phyloP scores from a whole-genome alignment of 805 yeast species.

The Nakazawaea holstii region DNA sequence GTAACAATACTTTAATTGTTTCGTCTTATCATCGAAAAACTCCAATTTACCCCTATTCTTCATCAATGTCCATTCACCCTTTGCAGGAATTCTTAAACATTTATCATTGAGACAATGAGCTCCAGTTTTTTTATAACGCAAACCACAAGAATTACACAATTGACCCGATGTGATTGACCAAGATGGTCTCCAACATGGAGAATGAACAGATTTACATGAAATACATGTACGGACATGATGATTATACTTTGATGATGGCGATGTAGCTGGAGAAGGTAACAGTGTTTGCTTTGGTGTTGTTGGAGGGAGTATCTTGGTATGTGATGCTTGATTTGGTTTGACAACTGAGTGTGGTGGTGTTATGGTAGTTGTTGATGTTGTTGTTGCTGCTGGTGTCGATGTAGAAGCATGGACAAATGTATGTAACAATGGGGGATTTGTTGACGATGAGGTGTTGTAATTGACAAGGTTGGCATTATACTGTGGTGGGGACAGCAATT shows the following conservation, averaged over 20 bases:
- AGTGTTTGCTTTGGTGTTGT: slow-evolving; percentile 7
- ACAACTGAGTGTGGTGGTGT: slow-evolving; percentile 2
- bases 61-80: slow-evolving; percentile 92
- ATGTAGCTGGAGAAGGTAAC: slow-evolving; percentile 7
- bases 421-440: neutral
- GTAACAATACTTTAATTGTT: slow-evolving; percentile 21
- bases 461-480: neutral
- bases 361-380: slow-evolving; percentile 1
- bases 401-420: slow-evolving; percentile 1
- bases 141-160: slow-evolving; percentile 93
- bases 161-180: slow-evolving; percentile 94
- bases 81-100: slow-evolving; percentile 91
- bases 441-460: neutral
- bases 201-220: slow-evolving; percentile 84
- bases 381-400: slow-evolving; percentile 1
- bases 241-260: slow-evolving; percentile 7
- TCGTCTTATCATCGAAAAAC: slow-evolving; percentile 22
- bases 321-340: slow-evolving; percentile 3
- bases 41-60: slow-evolving; percentile 54
- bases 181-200: slow-evolving; percentile 98
- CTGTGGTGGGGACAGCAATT: slow-evolving; percentile 1
- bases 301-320: slow-evolving; percentile 5
- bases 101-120: slow-evolving; percentile 75
- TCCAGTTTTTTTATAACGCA: slow-evolving; percentile 89
- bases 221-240: slow-evolving; percentile 58